phyloP scores from a whole-genome alignment of 2,329 filamentous ascomycete species.

The Ascocoryne sarcoides region DNA sequence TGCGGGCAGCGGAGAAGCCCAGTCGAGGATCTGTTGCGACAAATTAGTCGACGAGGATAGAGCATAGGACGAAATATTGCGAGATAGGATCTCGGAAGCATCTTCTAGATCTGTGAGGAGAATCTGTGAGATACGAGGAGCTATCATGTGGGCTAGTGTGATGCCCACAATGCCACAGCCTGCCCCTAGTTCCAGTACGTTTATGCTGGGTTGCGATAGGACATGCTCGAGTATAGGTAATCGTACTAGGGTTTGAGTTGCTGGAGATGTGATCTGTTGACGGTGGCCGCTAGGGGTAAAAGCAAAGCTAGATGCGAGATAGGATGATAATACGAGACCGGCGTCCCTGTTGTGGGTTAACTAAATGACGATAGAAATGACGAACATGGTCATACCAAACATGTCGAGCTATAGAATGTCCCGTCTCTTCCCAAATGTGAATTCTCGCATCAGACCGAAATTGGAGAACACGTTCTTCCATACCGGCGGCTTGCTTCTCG shows the following conservation, averaged over 20 bases:
- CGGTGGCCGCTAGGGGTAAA: background rate
- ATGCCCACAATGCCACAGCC: conserved; percentile 63
- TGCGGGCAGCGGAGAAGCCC: conserved; percentile 42
- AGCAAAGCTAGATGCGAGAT: conserved; percentile 21
- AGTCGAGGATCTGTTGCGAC: conserved; percentile 47
- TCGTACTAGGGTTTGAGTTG: conserved; percentile 4
- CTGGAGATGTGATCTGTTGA: background rate
- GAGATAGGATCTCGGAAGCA: conserved; percentile 49
- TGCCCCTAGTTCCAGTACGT: conserved; percentile 55
- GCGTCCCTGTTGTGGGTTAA: conserved; percentile 27
- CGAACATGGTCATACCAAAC: conserved; percentile 45
- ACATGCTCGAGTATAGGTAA: conserved; percentile 11
- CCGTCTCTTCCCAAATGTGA: conserved; percentile 58
- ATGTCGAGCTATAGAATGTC: conserved; percentile 64
- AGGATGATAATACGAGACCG: conserved; percentile 30
- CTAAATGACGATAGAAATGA: conserved; percentile 10
- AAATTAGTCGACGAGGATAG: conserved; percentile 24
- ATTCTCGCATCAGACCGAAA: conserved; percentile 6
- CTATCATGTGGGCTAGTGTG: conserved; percentile 36
- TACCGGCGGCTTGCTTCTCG: conserved; percentile 1
- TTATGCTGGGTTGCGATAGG: conserved; percentile 29
- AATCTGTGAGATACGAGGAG: background rate
- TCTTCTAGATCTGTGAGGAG: conserved; percentile 56
- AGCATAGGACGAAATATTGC: conserved; percentile 33
- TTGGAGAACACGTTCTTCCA: conserved; percentile 21